Percentiles rank a stretch among this genome's conserved stretches.
These are phyloP conservation scores for Aspergillus sp. DNA, from an alignment of 2,329 filamentous ascomycete species.

Conservation along the genomic window DNA sequence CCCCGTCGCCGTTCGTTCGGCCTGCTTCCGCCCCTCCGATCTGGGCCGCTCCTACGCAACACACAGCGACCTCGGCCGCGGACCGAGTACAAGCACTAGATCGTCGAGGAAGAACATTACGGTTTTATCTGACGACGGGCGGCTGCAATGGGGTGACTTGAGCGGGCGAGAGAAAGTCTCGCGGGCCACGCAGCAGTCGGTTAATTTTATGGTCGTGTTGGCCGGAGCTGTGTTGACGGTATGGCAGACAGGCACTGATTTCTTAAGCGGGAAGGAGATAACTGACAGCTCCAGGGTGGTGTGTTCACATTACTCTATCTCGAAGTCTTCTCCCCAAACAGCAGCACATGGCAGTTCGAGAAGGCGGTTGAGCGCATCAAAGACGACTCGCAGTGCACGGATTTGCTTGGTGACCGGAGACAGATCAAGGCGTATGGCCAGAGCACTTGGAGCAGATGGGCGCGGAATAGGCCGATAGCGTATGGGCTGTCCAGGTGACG, in stretches of 20 bases:
- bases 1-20: constrained; percentile 19
- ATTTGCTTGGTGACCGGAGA: constrained; percentile 63
- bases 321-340: constrained; percentile 76
- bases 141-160: constrained; percentile 70
- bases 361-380: constrained; percentile 72
- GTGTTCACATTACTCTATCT: constrained; percentile 69
- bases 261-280: neutral
- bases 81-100: constrained; percentile 35
- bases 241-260: constrained; percentile 22
- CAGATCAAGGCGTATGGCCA: constrained; percentile 77
- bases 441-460: constrained; percentile 72
- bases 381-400: constrained; percentile 58
- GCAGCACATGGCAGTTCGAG: constrained; percentile 82
- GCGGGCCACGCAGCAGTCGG: constrained; percentile 77
- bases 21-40: constrained; percentile 23
- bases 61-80: constrained; percentile 38
- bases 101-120: constrained; percentile 56
- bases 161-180: constrained; percentile 68
- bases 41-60: constrained; percentile 49
- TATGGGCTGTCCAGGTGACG: constrained; percentile 15
- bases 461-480: constrained; percentile 50
- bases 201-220: constrained; percentile 73
- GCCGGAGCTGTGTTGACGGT: constrained; percentile 69
- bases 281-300: constrained; percentile 46
- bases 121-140: constrained; percentile 75